These are phyloP conservation scores for Aspergillus nomiae DNA, from an alignment of 2,329 filamentous ascomycete species.

Conservation along the genomic window DNA sequence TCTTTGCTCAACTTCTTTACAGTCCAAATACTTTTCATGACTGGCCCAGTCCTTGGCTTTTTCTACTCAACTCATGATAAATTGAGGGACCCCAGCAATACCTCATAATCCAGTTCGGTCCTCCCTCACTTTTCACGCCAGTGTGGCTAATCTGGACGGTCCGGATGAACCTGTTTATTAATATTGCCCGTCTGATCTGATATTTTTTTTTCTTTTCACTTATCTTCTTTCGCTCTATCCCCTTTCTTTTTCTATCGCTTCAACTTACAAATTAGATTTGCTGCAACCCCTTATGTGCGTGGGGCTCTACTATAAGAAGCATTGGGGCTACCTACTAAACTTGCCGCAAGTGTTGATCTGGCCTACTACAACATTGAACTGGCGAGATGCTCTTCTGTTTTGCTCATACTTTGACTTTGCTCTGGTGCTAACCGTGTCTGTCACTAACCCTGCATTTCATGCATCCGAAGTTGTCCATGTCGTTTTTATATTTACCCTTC, in stretches of 20 bases:
- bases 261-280: background rate
- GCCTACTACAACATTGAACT: slow-evolving; percentile 1
- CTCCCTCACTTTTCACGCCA: slow-evolving; percentile 2
- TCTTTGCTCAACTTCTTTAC: background rate
- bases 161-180: background rate
- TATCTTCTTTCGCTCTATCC: background rate
- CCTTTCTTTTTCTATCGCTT: background rate
- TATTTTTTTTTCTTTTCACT: background rate
- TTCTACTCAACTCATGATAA: background rate
- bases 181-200: background rate
- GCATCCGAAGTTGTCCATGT: slow-evolving; percentile 2
- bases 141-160: background rate
- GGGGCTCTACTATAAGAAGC: slow-evolving; percentile 2
- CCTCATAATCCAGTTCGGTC: background rate
- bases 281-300: background rate
- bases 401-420: slow-evolving; percentile 14
- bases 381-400: slow-evolving; percentile 1
- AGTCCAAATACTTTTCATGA: background rate
- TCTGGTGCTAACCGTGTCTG: slow-evolving; percentile 9
- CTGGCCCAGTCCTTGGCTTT: slow-evolving; percentile 2
- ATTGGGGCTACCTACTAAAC: slow-evolving; percentile 1
- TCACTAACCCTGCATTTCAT: background rate
- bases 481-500: background rate
- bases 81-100: background rate
- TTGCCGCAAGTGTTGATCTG: slow-evolving; percentile 9